Base-by-base conservation (phyloP, 805 yeast species). In the Nakazawaea siamensis region DNA sequence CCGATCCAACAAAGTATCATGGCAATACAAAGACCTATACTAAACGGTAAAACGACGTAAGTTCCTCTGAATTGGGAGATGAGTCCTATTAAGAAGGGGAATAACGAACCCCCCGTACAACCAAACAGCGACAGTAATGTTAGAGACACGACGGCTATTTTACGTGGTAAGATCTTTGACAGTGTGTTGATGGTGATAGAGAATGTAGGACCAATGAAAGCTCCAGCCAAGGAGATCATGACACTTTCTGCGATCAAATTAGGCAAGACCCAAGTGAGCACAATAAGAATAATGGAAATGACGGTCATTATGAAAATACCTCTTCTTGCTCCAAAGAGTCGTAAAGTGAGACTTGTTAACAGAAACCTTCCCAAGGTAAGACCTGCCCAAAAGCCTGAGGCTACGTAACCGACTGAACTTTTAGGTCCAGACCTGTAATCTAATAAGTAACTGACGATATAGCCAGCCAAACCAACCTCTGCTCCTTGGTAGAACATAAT, bases 311-410 rank as follows among this genome's bases (percentile, higher is more conserved):
- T 29, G 11, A 60, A 41, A 27, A 68, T 63, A 2, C 66, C 60
- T 41, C 73, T 51, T 41, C 72, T 55, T 4, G 63, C 61, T 3
- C 76, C 76, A 12, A 65, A 27, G 11, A 41, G 35, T 31, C 53
- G 53, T 34, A 63, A 61, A 10, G 65, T 43, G 1, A 49, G 41
- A 13, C 62, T 51, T 0, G 76, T 69, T 10, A 80, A 54, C 2
- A 61, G 41, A 31, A 80, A 54, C 41, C 90, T 59, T 0, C 90
- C 90, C 9, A 68, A 38, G 0, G 87, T 76, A 13, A 80, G 51
- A 1, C 90, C 90, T 17, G 70, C 66, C 87, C 87, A 80, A 49
- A 69, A 80, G 12, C 83, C 79, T 4, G 85, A 69, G 0, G 80
- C 74, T 11, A 78, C 73, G 47, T 72, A 76, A 5, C 86, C 80